Evolutionary conservation across 2,329 filamentous ascomycete genomes (phyloP).

Genomic region (Emericellopsis cladophorae): DNA sequence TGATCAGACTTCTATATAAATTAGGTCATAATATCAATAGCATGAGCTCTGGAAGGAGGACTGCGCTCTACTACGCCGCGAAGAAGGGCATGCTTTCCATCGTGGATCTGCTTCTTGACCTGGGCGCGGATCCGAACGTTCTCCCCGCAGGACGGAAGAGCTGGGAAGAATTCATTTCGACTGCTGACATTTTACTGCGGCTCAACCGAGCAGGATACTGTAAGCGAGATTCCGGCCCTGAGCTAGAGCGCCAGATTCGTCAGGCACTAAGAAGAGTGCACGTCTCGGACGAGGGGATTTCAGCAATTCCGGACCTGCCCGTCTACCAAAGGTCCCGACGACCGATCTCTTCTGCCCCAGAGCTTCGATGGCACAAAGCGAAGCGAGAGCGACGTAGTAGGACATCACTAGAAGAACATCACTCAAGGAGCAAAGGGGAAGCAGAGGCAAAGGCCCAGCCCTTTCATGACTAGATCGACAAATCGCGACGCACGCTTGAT

Average conservation of each 20-base stretch:
- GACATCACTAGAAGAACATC: background rate
- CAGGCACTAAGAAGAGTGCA: background rate
- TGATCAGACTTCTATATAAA: conserved; percentile 10
- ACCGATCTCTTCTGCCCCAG: background rate
- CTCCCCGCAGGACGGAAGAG: conserved; percentile 9
- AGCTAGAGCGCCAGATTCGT: background rate
- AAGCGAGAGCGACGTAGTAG: background rate
- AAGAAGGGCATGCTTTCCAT: conserved; percentile 9
- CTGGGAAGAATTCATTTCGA: conserved; percentile 12
- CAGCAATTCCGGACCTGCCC: background rate
- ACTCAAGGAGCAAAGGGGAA: background rate
- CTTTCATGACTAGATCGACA: background rate
- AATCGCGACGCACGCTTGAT: background rate
- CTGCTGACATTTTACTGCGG: background rate
- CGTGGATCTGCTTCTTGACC: conserved; percentile 11
- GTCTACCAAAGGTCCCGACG: background rate
- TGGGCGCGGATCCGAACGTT: conserved; percentile 11
- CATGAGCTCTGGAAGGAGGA: conserved; percentile 10
- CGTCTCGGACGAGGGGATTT: background rate
- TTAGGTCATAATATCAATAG: conserved; percentile 11
- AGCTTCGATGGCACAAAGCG: background rate
- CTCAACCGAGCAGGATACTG: background rate
- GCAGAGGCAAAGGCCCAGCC: background rate
- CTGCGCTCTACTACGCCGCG: conserved; percentile 13
- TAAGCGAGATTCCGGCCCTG: background rate